phyloP scores from a whole-genome alignment of 1,284 basidiomycete genomes.

The Ustilago esculenta region DNA sequence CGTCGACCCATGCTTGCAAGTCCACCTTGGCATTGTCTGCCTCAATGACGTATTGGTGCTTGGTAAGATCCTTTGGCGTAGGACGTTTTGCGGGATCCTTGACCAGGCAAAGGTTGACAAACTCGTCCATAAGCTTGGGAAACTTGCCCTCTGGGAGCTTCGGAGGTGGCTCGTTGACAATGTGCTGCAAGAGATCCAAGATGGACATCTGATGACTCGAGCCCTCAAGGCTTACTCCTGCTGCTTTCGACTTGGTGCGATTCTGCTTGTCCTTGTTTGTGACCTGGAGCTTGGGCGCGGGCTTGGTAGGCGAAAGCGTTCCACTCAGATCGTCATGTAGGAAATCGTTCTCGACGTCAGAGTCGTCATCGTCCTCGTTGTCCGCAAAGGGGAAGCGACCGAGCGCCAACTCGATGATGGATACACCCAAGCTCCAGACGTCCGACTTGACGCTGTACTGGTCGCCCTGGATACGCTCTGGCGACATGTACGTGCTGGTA shows the following conservation, averaged over 20 bases:
- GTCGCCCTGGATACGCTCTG: slow-evolving; percentile 97
- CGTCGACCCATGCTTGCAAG: slow-evolving; percentile 53
- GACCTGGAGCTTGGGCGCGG: slow-evolving; percentile 24
- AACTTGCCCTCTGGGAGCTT: slow-evolving; percentile 57
- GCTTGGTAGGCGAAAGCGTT: slow-evolving; percentile 57
- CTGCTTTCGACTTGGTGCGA: slow-evolving; percentile 67
- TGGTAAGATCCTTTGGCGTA: slow-evolving; percentile 61
- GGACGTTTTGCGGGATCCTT: slow-evolving; percentile 60
- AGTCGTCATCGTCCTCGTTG: slow-evolving; percentile 36
- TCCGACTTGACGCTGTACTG: slow-evolving; percentile 97
- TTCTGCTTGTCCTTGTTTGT: slow-evolving; percentile 59
- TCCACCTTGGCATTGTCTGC: slow-evolving; percentile 46
- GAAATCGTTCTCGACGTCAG: slow-evolving; percentile 23
- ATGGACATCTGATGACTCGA: slow-evolving; percentile 96
- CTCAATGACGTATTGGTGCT: slow-evolving; percentile 51
- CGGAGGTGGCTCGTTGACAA: slow-evolving; percentile 76
- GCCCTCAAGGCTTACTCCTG: slow-evolving; percentile 86
- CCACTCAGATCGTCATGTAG: slow-evolving; percentile 49
- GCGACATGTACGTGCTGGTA: slow-evolving; percentile 99
- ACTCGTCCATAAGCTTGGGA: slow-evolving; percentile 54
- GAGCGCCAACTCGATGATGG: slow-evolving; percentile 89
- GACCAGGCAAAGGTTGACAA: slow-evolving; percentile 59
- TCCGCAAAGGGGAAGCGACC: slow-evolving; percentile 85
- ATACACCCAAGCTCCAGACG: slow-evolving; percentile 95
- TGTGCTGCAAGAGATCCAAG: slow-evolving; percentile 93